Conservation (phyloP, 140 eudicot species). For the Anethum foeniculum region DNA sequence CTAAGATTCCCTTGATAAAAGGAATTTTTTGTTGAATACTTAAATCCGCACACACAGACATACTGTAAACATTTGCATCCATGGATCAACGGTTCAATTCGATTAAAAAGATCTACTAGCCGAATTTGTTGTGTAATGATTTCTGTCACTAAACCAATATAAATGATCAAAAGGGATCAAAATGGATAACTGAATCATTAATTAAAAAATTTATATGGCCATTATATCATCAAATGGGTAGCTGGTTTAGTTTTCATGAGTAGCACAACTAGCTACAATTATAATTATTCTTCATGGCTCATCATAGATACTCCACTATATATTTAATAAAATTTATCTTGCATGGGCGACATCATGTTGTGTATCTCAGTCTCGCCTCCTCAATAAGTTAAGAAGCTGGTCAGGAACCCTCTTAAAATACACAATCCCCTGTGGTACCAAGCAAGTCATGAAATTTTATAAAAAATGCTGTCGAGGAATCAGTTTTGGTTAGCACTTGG, state of each 20-base stretch:
- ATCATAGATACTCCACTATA: not conserved
- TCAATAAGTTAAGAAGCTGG: not conserved
- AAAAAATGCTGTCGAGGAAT: not conserved
- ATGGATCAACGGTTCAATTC: not conserved
- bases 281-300: not conserved
- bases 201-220: too few relatives aligned
- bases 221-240: not conserved
- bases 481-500: not conserved
- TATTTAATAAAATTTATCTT: not conserved
- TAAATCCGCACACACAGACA: too few relatives aligned
- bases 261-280: not conserved
- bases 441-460: not conserved
- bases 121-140: conserved; percentile 1
- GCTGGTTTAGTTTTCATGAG: conserved; percentile 9
- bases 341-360: conserved; percentile 2
- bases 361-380: not conserved
- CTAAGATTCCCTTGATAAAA: too few relatives aligned
- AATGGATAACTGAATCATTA: not conserved
- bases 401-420: not conserved
- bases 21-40: too few relatives aligned
- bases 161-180: not conserved
- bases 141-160: not conserved
- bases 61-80: too few relatives aligned
- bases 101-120: not conserved
- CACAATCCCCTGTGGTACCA: not conserved